Evolutionary conservation across 805 yeast species (phyloP), one percentile per base, ranked within the genome.

Genomic region (Yamadazyma tumulicola): DNA sequence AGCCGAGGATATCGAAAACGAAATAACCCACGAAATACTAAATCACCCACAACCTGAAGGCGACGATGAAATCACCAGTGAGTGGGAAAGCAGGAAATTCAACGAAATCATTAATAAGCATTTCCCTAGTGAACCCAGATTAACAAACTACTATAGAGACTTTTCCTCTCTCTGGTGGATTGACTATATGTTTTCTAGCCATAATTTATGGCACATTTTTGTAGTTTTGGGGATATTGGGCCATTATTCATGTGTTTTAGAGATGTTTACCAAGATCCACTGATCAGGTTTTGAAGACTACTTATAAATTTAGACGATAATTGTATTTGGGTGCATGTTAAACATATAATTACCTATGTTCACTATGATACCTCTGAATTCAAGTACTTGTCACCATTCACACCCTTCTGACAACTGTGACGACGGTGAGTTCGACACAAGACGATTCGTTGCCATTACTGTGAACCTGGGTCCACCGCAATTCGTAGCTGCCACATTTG

Each of bases 151-250:
- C 37, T 46, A 47, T 32, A 46, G 57, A 2, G 64, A 62, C 11
- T 69, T 80, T 34, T 48, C 60, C 22, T 77, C 87, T 1, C 55
- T 84, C 14, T 91, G 83, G 91, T 88, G 96, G 91, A 80, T 80
- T 11, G 93, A 85, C 48, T 84, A 82, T 55, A 56, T 74, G 18
- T 67, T 80, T 35, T 73, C 78, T 26, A 85, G 96, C 23, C 98
- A 91, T 58, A 89, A 88, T 51, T 67, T 91, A 19, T 91, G 98
- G 98, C 98, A 91, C 61, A 55, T 87, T 9, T 86, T 84, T 53
- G 98, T 93, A 19, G 74, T 93, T 12, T 69, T 84, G 17, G 98
- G 98, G 2, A 79, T 87, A n/a, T 58, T 84, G 26, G 95, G 94
- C 20, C 97, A 91, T 58, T 93, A 89, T 59, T 67, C 69, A 37